A percentile compares a stretch with the other conserved stretches of the same genome.
Conservation (phyloP, 768 basidiomycete genomes). For the Tylopilus sp. region DNA sequence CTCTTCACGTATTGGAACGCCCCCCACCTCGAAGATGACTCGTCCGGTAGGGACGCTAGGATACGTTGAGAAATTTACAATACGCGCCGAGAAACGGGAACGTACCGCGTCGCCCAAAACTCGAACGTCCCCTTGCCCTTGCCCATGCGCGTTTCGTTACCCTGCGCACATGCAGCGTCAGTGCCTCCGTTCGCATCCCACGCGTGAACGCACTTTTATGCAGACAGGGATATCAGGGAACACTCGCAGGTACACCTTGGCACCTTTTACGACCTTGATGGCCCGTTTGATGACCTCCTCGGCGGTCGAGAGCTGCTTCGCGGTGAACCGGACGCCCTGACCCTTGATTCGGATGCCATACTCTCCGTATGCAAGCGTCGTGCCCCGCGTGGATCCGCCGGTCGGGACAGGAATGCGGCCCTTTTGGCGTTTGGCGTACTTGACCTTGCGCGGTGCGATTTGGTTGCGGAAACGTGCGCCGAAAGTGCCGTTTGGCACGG, state of each 20-base stretch:
- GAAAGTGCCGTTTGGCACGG: constrained; percentile 13
- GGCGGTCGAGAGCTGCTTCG: constrained; percentile 85
- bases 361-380: constrained; percentile 87
- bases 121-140: constrained; percentile 99
- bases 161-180: constrained; percentile 42
- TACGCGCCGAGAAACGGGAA: background rate
- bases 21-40: constrained; percentile 93
- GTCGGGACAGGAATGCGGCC: constrained; percentile 80
- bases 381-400: constrained; percentile 92
- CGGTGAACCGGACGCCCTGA: constrained; percentile 74
- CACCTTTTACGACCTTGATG: constrained; percentile 85
- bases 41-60: constrained; percentile 80
- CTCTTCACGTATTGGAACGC: constrained; percentile 84
- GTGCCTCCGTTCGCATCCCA: background rate
- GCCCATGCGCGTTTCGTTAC: constrained; percentile 99
- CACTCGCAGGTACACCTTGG: constrained; percentile 81
- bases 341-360: constrained; percentile 90
- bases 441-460: constrained; percentile 80
- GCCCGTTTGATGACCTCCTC: constrained; percentile 88
- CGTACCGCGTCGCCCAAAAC: constrained; percentile 91
- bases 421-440: constrained; percentile 87
- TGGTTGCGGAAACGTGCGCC: constrained; percentile 44
- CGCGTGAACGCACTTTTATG: constrained; percentile 66
- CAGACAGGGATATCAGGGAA: constrained; percentile 98
- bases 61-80: background rate